phyloP scores from a whole-genome alignment of 2,329 filamentous ascomycete genomes.

The Xylariaceae sp. region DNA sequence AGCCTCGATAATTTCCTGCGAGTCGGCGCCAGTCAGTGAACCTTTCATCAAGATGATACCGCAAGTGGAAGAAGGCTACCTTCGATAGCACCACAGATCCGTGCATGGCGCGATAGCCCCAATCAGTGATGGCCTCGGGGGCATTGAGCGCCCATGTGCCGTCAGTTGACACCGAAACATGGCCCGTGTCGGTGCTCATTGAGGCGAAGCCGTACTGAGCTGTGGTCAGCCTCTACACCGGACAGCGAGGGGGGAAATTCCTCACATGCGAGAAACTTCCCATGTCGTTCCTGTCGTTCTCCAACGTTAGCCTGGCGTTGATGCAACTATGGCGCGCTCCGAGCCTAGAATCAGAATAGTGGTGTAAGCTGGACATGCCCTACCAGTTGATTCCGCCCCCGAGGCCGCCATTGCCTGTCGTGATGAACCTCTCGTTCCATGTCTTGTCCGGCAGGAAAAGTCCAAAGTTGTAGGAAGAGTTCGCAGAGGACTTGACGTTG shows the following conservation, averaged over 20 bases:
- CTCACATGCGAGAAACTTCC: constrained; percentile 23
- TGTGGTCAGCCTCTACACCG: no score
- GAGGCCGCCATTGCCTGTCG: constrained; percentile 21
- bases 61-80: constrained; percentile 6
- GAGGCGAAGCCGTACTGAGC: constrained; percentile 32
- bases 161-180: constrained; percentile 24
- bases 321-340: no score
- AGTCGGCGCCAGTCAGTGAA: not conserved
- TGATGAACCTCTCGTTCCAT: constrained; percentile 22
- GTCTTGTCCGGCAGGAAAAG: constrained; percentile 23
- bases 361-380: no score
- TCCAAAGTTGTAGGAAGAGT: constrained; percentile 23
- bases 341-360: no score
- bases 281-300: constrained; percentile 31
- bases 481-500: constrained; percentile 22
- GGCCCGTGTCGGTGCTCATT: constrained; percentile 37
- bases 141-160: constrained; percentile 31
- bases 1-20: constrained; percentile 34
- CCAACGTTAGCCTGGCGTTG: not conserved
- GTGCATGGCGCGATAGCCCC: constrained; percentile 37
- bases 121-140: constrained; percentile 30
- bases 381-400: constrained; percentile 27
- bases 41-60: not conserved
- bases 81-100: constrained; percentile 41
- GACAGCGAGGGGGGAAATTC: no score